A percentile compares a stretch with the other conserved stretches of the same genome.
Conservation (phyloP, 1,139 yeast species). For the Hansenula sp. region DNA sequence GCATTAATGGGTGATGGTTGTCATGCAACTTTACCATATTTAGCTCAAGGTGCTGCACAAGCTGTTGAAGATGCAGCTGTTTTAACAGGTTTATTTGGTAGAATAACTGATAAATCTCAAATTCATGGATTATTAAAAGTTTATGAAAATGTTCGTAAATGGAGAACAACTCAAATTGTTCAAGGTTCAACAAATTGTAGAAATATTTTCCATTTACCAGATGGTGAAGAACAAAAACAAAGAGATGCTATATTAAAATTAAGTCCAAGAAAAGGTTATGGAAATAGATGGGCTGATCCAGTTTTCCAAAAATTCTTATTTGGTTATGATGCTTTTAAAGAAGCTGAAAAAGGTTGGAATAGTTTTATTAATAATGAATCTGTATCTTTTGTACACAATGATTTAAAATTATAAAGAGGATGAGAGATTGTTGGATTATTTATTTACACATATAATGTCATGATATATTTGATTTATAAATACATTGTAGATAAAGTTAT, state of each 20-base stretch:
- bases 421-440: no score
- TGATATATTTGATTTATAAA: no score
- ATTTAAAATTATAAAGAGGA: no score
- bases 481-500: no score
- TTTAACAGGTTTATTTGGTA: constrained; percentile 18
- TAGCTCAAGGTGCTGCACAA: constrained; percentile 38
- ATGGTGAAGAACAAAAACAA: constrained; percentile 23
- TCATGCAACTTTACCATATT: constrained; percentile 37
- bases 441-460: no score
- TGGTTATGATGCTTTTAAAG: constrained; percentile 27
- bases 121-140: constrained; percentile 13
- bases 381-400: no score
- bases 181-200: constrained; percentile 24
- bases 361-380: neutral
- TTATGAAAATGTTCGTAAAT: constrained; percentile 25
- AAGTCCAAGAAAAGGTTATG: constrained; percentile 22
- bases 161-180: constrained; percentile 27
- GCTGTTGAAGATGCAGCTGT: constrained; percentile 32
- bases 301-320: constrained; percentile 25
- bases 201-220: constrained; percentile 25
- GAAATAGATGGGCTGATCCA: constrained; percentile 29
- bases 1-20: constrained; percentile 35
- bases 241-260: constrained; percentile 17
- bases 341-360: constrained; percentile 7
- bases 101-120: constrained; percentile 13